phyloP scores from a whole-genome alignment of 2,329 filamentous ascomycete species.

The Lachnellula hyalina region DNA sequence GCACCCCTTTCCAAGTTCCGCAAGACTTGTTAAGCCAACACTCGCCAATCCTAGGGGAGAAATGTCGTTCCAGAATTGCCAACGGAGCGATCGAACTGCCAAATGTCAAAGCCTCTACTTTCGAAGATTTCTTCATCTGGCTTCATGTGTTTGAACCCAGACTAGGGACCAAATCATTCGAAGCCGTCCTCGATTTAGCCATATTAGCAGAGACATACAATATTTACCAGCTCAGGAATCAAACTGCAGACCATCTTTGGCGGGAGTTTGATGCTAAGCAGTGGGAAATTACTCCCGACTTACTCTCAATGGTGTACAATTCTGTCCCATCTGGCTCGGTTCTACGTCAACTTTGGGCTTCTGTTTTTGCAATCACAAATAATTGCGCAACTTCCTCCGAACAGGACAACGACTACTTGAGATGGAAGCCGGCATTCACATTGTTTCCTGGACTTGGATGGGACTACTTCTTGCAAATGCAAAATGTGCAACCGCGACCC shows the following conservation, averaged over 20 bases:
- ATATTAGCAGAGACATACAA: slow-evolving; percentile 4
- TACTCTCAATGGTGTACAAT: slow-evolving; percentile 5
- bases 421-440: slow-evolving; percentile 1
- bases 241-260: slow-evolving; percentile 6
- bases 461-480: slow-evolving; percentile 5
- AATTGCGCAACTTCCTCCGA: neutral
- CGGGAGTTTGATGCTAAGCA: neutral
- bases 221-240: slow-evolving; percentile 8
- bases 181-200: slow-evolving; percentile 3
- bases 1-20: slow-evolving; percentile 1
- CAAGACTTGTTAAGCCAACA: neutral
- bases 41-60: neutral
- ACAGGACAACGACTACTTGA: neutral
- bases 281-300: slow-evolving; percentile 1
- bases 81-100: neutral
- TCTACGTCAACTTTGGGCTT: slow-evolving; percentile 3
- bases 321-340: slow-evolving; percentile 1
- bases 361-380: neutral
- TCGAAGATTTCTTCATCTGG: slow-evolving; percentile 11
- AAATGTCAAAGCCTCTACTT: slow-evolving; percentile 4
- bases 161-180: neutral
- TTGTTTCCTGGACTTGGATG: slow-evolving; percentile 3
- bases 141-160: slow-evolving; percentile 5
- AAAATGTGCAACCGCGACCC: neutral
- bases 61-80: neutral